phyloP scores from a whole-genome alignment of 2,329 filamentous ascomycete species.

The Penicillium crustosum region DNA sequence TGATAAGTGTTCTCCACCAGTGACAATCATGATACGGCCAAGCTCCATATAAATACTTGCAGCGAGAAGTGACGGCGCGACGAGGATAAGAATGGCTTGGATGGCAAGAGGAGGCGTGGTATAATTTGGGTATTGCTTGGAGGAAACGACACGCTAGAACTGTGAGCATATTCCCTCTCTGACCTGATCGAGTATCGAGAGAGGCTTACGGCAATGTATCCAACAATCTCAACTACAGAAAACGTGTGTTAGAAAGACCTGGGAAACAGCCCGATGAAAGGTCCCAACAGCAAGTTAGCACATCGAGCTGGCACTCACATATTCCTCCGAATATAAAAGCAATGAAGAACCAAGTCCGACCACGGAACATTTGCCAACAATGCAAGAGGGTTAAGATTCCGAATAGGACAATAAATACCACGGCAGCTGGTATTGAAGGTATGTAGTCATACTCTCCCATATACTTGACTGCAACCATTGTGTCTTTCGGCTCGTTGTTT shows the following conservation, averaged over 20 bases:
- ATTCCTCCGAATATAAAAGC: not conserved
- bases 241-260: not conserved
- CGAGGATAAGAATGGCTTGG: slow-evolving; percentile 32
- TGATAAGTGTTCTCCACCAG: slow-evolving; percentile 22
- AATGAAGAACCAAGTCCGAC: not conserved
- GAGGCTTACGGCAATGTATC: not conserved
- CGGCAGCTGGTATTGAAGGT: not conserved
- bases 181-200: not conserved
- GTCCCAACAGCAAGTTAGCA: not conserved
- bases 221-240: not conserved
- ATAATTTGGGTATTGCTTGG: not conserved
- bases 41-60: slow-evolving; percentile 35
- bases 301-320: not conserved
- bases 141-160: not conserved
- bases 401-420: not conserved
- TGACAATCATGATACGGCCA: slow-evolving; percentile 25
- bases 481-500: not conserved
- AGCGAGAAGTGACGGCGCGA: slow-evolving; percentile 33
- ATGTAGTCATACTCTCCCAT: slow-evolving; percentile 2
- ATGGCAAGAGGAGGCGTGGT: not conserved
- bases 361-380: not conserved
- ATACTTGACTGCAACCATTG: not conserved
- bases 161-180: not conserved
- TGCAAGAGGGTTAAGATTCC: not conserved
- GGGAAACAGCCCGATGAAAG: not conserved